Evolutionary conservation across 805 yeast species (phyloP), one percentile per base, ranked within the genome.

Genomic region (Cyberlindnera bimundalis): DNA sequence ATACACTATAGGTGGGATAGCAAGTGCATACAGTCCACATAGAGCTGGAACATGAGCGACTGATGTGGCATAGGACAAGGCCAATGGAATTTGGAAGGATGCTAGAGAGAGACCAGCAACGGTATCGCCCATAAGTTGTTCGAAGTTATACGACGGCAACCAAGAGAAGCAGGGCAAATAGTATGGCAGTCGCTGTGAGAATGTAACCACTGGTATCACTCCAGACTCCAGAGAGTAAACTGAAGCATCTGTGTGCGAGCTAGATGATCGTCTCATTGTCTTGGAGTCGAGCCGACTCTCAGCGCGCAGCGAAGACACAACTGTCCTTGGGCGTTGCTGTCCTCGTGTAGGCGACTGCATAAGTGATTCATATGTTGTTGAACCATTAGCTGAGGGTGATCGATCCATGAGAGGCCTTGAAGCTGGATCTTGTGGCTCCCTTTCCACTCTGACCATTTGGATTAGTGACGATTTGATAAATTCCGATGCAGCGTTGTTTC

Each of bases 51-150:
- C 81, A 52, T 81, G 87, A 2, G 96, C 95, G 33, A 89, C 68
- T 0, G 95, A 81, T 0, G 87, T 81, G 4, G 96, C 93, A 55
- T 84, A 84, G 0, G 74, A 69, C 35, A 69, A 49, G 46, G 89
- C 83, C 39, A 91, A 67, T 1, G 99, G 98, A 35, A 91, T 78
- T 59, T 90, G 97, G 62, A 89, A 91, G 5, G 93, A 82, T 0
- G 96, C 96, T 26, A 90, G 61, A 1, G 97, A 81, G 5, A 88
- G 54, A 0, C 99, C 98, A 2, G 96, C 95, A 14, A 83, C 62
- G 8, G 85, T 55, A 56, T 91, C 99, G 16, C 78, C 72, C 3
- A 75, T 18, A 31, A 81, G 53, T 35, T 61, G 62, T 1, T 52
- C 38, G 13, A 42, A 12, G 1, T 53, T 53, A 47, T 84, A 84